A percentile compares a stretch with the other conserved stretches of the same genome.
Conservation (phyloP, 805 yeast genomes). For the Candida berthetii region DNA sequence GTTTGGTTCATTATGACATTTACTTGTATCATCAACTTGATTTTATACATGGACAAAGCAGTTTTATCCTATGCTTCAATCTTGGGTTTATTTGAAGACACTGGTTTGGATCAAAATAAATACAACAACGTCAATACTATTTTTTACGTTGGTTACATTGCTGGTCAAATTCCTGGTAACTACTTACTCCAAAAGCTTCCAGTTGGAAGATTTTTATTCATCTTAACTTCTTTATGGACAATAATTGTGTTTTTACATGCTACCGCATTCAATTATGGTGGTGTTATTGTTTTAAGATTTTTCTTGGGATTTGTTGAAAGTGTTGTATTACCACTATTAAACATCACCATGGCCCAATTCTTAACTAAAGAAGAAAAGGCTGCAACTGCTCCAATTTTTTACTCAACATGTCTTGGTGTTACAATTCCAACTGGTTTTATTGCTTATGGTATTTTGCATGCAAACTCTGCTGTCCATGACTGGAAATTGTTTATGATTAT, state of each 20-base stretch:
- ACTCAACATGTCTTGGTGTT: slow-evolving; percentile 43
- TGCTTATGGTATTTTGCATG: slow-evolving; percentile 30
- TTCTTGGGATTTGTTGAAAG: slow-evolving; percentile 46
- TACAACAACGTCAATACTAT: slow-evolving; percentile 44
- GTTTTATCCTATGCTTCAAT: slow-evolving; percentile 42
- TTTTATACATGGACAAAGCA: slow-evolving; percentile 47
- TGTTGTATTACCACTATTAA: slow-evolving; percentile 37
- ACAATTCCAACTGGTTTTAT: slow-evolving; percentile 48
- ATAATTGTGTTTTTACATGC: slow-evolving; percentile 39
- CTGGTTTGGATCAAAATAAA: slow-evolving; percentile 33
- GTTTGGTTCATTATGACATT: slow-evolving; percentile 28
- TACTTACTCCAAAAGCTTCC: slow-evolving; percentile 38
- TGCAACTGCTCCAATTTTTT: slow-evolving; percentile 47
- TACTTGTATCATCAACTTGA: slow-evolving; percentile 31
- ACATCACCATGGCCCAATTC: slow-evolving; percentile 45
- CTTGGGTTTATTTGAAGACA: slow-evolving; percentile 41
- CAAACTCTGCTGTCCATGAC: slow-evolving; percentile 20
- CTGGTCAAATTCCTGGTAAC: slow-evolving; percentile 39
- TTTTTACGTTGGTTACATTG: slow-evolving; percentile 44
- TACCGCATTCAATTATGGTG: slow-evolving; percentile 37
- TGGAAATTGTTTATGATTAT: slow-evolving; percentile 56
- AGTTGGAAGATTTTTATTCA: slow-evolving; percentile 30
- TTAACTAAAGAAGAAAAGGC: slow-evolving; percentile 42
- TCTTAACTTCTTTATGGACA: slow-evolving; percentile 37
- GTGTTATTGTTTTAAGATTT: slow-evolving; percentile 40